phyloP scores from a whole-genome alignment of 768 basidiomycete species.

The Dioszegia aurantiaca region DNA sequence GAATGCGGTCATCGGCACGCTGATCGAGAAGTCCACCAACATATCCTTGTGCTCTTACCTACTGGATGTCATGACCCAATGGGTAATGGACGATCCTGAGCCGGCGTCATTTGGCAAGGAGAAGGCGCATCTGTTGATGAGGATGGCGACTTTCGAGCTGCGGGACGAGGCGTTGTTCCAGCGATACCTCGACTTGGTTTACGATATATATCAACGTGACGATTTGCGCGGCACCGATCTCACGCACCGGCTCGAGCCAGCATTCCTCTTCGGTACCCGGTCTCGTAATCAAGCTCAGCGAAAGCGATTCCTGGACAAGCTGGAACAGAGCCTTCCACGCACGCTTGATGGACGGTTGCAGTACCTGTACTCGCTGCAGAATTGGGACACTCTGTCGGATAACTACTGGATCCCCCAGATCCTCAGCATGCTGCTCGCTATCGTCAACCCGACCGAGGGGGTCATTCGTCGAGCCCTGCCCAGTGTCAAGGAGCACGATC shows the following conservation, averaged over 20 bases:
- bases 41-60: conserved; percentile 73
- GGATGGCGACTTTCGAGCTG: conserved; percentile 77
- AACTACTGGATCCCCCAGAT: conserved; percentile 93
- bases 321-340: conserved; percentile 83
- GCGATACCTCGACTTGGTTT: conserved; percentile 81
- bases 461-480: conserved; percentile 34
- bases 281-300: conserved; percentile 74
- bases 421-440: conserved; percentile 80
- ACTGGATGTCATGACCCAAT: conserved; percentile 78
- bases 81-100: conserved; percentile 75
- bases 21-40: conserved; percentile 88
- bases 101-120: conserved; percentile 64
- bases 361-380: conserved; percentile 88
- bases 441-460: conserved; percentile 54
- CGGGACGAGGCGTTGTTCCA: conserved; percentile 71
- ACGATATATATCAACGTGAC: conserved; percentile 90
- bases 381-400: conserved; percentile 88
- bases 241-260: conserved; percentile 85
- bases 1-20: conserved; percentile 68
- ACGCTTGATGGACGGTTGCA: conserved; percentile 76
- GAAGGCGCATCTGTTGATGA: conserved; percentile 81
- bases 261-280: conserved; percentile 87
- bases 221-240: conserved; percentile 82
- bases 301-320: conserved; percentile 79
- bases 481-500: conserved; percentile 26